Evolutionary conservation across 352 stramenopile genomes (phyloP), one percentile per base, ranked within the genome.

Genomic region (Thraustotheca clavata): DNA sequence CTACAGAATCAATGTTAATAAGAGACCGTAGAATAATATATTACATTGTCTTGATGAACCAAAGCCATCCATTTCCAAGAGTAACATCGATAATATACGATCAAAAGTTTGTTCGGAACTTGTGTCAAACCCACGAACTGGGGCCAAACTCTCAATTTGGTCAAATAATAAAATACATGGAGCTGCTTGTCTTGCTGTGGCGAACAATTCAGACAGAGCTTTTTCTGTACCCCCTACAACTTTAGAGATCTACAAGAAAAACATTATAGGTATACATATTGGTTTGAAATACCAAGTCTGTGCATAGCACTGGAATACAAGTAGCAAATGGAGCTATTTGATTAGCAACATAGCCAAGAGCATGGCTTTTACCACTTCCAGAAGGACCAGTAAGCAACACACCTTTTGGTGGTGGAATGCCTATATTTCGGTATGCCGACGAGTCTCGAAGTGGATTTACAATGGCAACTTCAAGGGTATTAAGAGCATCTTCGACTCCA

Each of bases 341-440:
- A 29, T 76, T 61, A 1, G 79, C 81, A 18, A 94, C 65, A 1
- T 76, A 79, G 39, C 80, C 72, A 4, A 85, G 79, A 47, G 99
- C 81, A 39, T 99, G 75, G 4, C 95, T 99, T 73, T 99, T 99
- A n/a, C 95, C 94, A 50, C 96, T 99, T 40, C 97, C 97, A 12
- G 97, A 96, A 14, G 96, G 95, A 18, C 97, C 97, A 20, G 98
- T 99, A 38, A 99, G 94, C 9, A 99, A 75, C n/a, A 99, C 94
- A 40, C 97, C 97, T 68, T 96, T 89, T 3, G 95, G 97, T 29
- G 96, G 91, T 62, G 94, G 81, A 36, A 99, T 98, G 22, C 96
- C 96, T 67, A 99, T 99, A 61, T 88, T 83, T 29, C 98, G 83
- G 69, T 99, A 99, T 9, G 97, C 80, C 24, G 87, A 87, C 46